Evolutionary conservation across 2,329 filamentous ascomycete genomes (phyloP), one percentile per base, ranked within the genome.

Genomic region (Ophioceras dolichostomum): DNA sequence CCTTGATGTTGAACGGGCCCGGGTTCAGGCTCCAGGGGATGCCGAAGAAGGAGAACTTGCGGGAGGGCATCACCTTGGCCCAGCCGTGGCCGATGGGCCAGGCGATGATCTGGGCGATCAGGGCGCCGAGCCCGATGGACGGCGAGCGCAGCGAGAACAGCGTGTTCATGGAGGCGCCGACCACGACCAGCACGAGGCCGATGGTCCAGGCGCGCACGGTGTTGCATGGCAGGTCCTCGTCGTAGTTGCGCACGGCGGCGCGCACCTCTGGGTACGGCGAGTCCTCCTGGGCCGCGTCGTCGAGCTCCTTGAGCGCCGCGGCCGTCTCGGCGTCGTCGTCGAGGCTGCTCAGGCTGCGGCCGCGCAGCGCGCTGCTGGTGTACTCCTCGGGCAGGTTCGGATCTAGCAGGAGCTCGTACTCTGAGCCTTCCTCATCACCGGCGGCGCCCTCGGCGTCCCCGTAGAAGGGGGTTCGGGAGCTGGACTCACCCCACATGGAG

Each of bases 1-100:
- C 78, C 53, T 83, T 83, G 52, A 79, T 66, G 48, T 79, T 83
- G 56, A 83, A 83, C 1, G 76, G 76, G 0, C 76, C 76, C 0
- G 77, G 75, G 39, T 81, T 82, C n/a, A 81, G 56, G 17, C 63
- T 66, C 65, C 69, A 77, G 16, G 48, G 58, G 5, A 65, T 39
- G 9, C 76, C 75, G 43, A 77, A 68, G 1, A 65, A 67, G 16
- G 48, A 62, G 38, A 75, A 66, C 26, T 61, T 56, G 41, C 54
- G 60, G 10, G 55, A 52, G 1, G 76, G 73, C 52, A 78, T 59
- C 24, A 71, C 54, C 34, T 55, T 61, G 12, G 73, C 72, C 76
- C 76, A 81, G 7, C 60, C 65, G 37, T 72, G 67, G 9, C 77
- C 77, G 18, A 80, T 55, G 0, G 76, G 73, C 66, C 74, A 80